Evolutionary conservation across 495 filamentous ascomycete species (phyloP).

Genomic region (Annulohypoxylon moriforme): DNA sequence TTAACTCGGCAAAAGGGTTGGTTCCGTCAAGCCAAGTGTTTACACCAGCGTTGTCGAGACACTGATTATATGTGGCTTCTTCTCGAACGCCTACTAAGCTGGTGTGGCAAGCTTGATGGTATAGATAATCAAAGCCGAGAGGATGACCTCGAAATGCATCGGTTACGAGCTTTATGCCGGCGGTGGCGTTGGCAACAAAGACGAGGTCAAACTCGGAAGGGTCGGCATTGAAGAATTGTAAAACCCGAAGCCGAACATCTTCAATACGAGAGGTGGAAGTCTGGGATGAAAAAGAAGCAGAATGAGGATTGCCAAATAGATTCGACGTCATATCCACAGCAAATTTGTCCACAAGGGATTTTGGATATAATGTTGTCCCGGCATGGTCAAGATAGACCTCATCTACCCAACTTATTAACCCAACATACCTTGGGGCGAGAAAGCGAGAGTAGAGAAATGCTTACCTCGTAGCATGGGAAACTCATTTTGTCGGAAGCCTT

Average conservation of each 20-base stretch:
- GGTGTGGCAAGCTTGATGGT: constrained; percentile 88
- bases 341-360: constrained; percentile 83
- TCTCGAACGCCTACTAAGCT: constrained; percentile 88
- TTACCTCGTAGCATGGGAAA: constrained; percentile 88
- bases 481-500: constrained; percentile 74
- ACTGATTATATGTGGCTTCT: constrained; percentile 69
- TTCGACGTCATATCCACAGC: constrained; percentile 78
- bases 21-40: constrained; percentile 69
- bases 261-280: constrained; percentile 78
- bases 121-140: constrained; percentile 81
- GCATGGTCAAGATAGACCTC: constrained; percentile 93
- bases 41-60: constrained; percentile 76
- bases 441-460: constrained; percentile 15
- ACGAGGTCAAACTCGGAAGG: constrained; percentile 87
- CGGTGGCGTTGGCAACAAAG: constrained; percentile 93
- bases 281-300: constrained; percentile 83
- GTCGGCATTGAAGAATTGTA: constrained; percentile 86
- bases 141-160: constrained; percentile 75
- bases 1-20: constrained; percentile 31
- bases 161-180: constrained; percentile 85
- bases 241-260: constrained; percentile 74
- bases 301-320: constrained; percentile 93
- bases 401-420: constrained; percentile 59
- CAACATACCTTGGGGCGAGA: background rate
- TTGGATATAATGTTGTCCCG: constrained; percentile 83